phyloP scores from a whole-genome alignment of 306 rosid genomes.

The Dicorynia guianensis region DNA sequence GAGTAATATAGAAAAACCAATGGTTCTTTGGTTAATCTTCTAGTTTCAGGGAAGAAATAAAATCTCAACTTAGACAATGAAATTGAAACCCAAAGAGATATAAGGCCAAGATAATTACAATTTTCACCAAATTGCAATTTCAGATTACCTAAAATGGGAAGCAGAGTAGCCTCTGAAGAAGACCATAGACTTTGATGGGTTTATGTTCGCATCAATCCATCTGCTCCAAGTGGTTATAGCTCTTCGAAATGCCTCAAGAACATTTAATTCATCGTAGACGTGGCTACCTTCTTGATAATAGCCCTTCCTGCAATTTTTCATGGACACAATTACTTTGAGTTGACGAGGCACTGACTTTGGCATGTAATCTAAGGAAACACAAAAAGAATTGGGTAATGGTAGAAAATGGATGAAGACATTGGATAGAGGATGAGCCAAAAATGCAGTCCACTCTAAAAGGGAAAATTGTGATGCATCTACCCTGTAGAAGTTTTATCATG shows the following conservation, averaged over 20 bases:
- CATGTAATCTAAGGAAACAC: background rate
- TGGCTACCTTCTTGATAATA: slow-evolving; percentile 99
- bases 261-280: slow-evolving; percentile 78
- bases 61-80: slow-evolving; percentile 14
- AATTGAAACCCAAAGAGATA: background rate
- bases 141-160: slow-evolving; percentile 86
- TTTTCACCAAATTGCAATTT: background rate
- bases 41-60: slow-evolving; percentile 10
- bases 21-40: slow-evolving; percentile 1
- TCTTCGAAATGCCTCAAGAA: slow-evolving; percentile 89
- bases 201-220: slow-evolving; percentile 84
- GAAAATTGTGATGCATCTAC: slow-evolving; percentile 41
- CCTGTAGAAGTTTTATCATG: slow-evolving; percentile 94
- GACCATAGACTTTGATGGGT: slow-evolving; percentile 71
- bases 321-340: slow-evolving; percentile 1
- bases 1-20: slow-evolving; percentile 21
- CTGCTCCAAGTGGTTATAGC: slow-evolving; percentile 94
- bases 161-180: slow-evolving; percentile 95
- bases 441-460: background rate
- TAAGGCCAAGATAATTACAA: no score
- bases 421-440: slow-evolving; percentile 9
- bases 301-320: slow-evolving; percentile 69
- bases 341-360: slow-evolving; percentile 1
- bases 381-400: background rate
- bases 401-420: background rate